Conservation (phyloP, 371 early-diverging fungal genomes). For the Massospora cicadina region DNA sequence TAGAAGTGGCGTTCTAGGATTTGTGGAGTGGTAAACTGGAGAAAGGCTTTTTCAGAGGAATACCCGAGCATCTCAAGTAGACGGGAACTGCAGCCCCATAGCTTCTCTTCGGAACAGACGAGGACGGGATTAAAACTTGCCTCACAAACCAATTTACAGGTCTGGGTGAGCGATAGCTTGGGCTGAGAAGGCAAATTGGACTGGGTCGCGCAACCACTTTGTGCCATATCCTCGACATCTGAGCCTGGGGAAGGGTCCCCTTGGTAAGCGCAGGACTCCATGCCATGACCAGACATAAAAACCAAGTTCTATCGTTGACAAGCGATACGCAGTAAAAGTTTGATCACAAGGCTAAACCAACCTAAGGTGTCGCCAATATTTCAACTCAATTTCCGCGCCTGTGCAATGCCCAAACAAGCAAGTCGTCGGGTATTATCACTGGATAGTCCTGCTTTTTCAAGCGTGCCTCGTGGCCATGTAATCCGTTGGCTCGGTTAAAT, state of each 20-base stretch:
- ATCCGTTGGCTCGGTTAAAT: too few species aligned
- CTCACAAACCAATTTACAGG: slow-evolving; percentile 2
- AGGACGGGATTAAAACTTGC: slow-evolving; percentile 1
- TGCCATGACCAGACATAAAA: background rate
- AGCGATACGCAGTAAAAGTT: background rate
- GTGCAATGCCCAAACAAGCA: background rate
- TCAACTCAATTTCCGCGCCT: background rate
- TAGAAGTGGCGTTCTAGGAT: slow-evolving; percentile 5
- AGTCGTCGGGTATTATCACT: background rate
- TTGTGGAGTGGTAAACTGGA: background rate
- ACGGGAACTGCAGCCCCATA: slow-evolving; percentile 4
- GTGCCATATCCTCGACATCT: background rate
- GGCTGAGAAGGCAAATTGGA: background rate
- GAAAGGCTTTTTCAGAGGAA: background rate
- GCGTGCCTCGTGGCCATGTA: too few species aligned
- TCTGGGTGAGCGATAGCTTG: background rate
- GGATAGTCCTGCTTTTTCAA: too few species aligned
- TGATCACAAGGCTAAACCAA: too few species aligned
- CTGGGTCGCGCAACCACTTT: background rate
- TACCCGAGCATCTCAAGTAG: background rate
- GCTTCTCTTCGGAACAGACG: background rate
- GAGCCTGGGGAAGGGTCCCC: background rate
- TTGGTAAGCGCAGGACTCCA: background rate
- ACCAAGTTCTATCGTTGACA: background rate
- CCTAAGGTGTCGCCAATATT: too few species aligned